phyloP scores from a whole-genome alignment of 2,329 filamentous ascomycete genomes.

The Thielaviopsis punctulata region DNA sequence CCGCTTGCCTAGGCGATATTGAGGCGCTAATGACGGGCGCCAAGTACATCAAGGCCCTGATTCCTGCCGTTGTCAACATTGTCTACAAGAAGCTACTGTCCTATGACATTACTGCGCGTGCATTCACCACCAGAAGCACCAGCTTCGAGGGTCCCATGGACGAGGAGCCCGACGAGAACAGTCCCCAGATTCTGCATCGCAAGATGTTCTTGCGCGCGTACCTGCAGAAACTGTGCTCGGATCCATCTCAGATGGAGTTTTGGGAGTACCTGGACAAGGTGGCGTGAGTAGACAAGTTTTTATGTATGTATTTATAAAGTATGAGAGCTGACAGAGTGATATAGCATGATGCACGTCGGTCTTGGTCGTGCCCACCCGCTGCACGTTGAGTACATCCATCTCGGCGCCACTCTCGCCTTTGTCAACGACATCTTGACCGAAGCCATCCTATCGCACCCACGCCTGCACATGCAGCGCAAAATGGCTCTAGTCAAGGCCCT shows the following conservation, averaged over 20 bases:
- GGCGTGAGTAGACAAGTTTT: constrained; percentile 31
- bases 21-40: constrained; percentile 50
- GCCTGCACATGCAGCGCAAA: constrained; percentile 49
- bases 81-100: constrained; percentile 68
- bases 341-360: constrained; percentile 61
- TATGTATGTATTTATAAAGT: not conserved
- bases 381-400: constrained; percentile 67
- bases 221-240: constrained; percentile 54
- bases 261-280: constrained; percentile 78
- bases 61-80: constrained; percentile 69
- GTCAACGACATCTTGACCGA: constrained; percentile 65
- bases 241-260: constrained; percentile 58
- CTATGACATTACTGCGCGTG: constrained; percentile 68
- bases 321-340: not conserved
- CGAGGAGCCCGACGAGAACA: constrained; percentile 44
- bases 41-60: constrained; percentile 68
- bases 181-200: constrained; percentile 57
- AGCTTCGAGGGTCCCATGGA: constrained; percentile 52
- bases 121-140: constrained; percentile 47
- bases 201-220: constrained; percentile 70
- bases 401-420: constrained; percentile 53
- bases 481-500: constrained; percentile 59
- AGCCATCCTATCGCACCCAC: constrained; percentile 55
- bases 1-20: constrained; percentile 36
- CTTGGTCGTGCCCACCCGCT: constrained; percentile 56